Evolutionary conservation across 768 basidiomycete species (phyloP).

Genomic region (Postia placenta): DNA sequence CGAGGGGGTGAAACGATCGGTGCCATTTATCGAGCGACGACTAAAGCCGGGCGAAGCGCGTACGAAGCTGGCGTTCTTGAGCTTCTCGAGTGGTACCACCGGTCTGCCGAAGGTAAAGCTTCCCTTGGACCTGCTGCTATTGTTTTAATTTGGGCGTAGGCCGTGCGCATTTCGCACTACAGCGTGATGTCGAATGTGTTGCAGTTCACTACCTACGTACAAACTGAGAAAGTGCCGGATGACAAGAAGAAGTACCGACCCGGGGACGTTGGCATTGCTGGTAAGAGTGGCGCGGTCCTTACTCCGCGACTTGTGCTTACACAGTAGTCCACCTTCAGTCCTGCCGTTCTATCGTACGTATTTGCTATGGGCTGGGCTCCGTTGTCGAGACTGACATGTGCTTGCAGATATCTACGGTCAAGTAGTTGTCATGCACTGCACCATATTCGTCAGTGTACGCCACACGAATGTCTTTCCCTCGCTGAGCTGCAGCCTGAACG

Average conservation of each 20-base stretch:
- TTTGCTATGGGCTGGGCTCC: not conserved
- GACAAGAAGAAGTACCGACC: conserved; percentile 48
- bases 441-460: conserved; percentile 23
- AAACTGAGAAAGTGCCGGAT: conserved; percentile 29
- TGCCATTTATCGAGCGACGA: conserved; percentile 42
- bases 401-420: conserved; percentile 41
- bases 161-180: conserved; percentile 36
- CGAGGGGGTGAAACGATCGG: conserved; percentile 36
- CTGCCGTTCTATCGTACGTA: conserved; percentile 25
- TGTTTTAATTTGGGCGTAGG: conserved; percentile 42
- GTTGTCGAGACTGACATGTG: not conserved
- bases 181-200: conserved; percentile 28
- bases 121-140: no score
- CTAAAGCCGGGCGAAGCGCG: conserved; percentile 55
- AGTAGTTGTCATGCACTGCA: conserved; percentile 23
- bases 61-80: conserved; percentile 66
- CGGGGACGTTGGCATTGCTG: conserved; percentile 56
- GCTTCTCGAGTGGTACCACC: conserved; percentile 74
- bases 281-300: conserved; percentile 41
- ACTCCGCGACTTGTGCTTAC: not conserved
- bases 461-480: not conserved
- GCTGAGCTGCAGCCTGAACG: conserved; percentile 1
- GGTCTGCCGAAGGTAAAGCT: conserved; percentile 69
- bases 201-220: conserved; percentile 36
- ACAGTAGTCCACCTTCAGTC: conserved; percentile 8